Base-by-base conservation (phyloP, 2,329 filamentous ascomycete species). In the Zymoseptoria tritici region DNA sequence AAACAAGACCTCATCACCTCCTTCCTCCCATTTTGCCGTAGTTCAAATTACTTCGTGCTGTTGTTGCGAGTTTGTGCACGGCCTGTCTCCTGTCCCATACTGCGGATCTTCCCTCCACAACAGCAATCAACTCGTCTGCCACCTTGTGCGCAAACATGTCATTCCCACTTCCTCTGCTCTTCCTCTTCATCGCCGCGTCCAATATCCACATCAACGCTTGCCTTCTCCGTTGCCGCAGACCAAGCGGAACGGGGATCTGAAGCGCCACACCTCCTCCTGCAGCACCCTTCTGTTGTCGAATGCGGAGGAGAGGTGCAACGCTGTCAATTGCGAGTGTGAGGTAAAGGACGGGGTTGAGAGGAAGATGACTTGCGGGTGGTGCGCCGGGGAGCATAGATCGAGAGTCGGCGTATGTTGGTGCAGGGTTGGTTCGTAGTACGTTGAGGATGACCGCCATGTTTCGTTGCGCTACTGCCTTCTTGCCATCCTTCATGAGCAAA, bases 271-370 rank as follows among this genome's bases (percentile, higher is more conserved):
- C 94, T 79, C 94, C 94, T 76, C 93, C 93, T 0, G 88, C 90
- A 42, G 89, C 84, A 66, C 91, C 91, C 70, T 85, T 85, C 68
- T 91, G 83, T 62, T 83, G 83, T 57, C 86, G 84, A 71, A 99
- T 86, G 66, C 88, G 87, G 70, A 99, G 80, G 16, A 99, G 82
- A 9, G 94, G 94, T 1, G 92, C 90, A 22, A 99, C 88, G 9
- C 90, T 95, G 80, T 99, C 94, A 70, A 99, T 86, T 31, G 92
- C 91, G 31, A 95, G 82, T 11, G 88, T 90, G 54, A 99, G 86
- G 78, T 97, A 99, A 57, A 90, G 83, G 57, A 95, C 82, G 1
- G 94, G 94, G 75, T 97, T 90, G 31, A 96, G 84, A 2, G 94
- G 91, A 9, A 99, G 87, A 68, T 93, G 87, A 3, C 83, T 79